These are phyloP conservation scores for Aspergillus chevalieri DNA, from an alignment of 2,329 filamentous ascomycete species.

Conservation along the genomic window DNA sequence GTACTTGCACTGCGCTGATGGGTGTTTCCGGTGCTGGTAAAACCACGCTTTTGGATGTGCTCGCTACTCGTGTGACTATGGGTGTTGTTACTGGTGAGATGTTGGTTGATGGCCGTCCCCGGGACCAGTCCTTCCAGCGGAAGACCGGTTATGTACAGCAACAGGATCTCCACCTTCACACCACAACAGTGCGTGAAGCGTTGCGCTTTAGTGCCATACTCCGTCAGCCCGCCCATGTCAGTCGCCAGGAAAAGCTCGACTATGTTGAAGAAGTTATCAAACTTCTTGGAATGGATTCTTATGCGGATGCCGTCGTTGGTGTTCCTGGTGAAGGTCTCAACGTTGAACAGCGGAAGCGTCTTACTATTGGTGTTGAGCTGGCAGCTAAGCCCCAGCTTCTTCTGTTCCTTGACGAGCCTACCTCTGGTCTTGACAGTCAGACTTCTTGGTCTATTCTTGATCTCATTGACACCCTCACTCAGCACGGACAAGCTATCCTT, in stretches of 20 bases:
- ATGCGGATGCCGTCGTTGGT: constrained; percentile 85
- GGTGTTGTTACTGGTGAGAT: constrained; percentile 84
- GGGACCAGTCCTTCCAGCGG: constrained; percentile 79
- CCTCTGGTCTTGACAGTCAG: constrained; percentile 86
- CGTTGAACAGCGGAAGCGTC: constrained; percentile 62
- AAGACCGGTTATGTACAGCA: constrained; percentile 91
- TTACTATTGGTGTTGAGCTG: constrained; percentile 94
- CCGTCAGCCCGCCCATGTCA: constrained; percentile 70
- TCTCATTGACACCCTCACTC: constrained; percentile 80
- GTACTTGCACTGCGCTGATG: constrained; percentile 85
- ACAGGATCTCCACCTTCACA: constrained; percentile 81
- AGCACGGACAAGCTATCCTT: constrained; percentile 86
- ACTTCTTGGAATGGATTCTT: constrained; percentile 81
- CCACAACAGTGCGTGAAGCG: constrained; percentile 80
- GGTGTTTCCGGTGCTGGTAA: constrained; percentile 89
- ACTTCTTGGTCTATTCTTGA: constrained; percentile 89
- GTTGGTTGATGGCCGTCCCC: constrained; percentile 68
- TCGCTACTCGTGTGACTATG: constrained; percentile 81
- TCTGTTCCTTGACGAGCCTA: constrained; percentile 91
- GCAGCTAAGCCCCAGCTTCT: constrained; percentile 85
- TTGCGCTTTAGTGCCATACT: constrained; percentile 79
- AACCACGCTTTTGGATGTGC: constrained; percentile 79
- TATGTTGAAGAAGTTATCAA: constrained; percentile 90
- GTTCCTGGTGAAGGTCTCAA: constrained; percentile 73
- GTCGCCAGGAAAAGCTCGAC: constrained; percentile 68